Evolutionary conservation across 1,139 yeast genomes (phyloP).

Genomic region (Suhomyces guaymorum): DNA sequence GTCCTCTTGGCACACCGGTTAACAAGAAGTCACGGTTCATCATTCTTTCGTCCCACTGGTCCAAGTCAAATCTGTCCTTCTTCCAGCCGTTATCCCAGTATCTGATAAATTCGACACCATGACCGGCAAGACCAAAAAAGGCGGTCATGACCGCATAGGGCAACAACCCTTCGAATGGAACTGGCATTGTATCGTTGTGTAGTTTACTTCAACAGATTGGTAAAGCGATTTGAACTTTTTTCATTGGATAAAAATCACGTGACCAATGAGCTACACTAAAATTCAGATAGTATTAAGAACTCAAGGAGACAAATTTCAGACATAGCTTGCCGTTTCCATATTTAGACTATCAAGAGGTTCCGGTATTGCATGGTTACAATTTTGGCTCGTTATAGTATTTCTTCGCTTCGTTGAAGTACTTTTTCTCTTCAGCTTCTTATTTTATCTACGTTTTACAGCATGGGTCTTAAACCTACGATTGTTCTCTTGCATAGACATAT

Average conservation of each 20-base stretch:
- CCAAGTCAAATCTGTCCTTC: constrained; percentile 58
- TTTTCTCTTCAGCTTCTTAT: no score
- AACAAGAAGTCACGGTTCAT: constrained; percentile 72
- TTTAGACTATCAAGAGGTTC: no score
- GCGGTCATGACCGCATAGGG: constrained; percentile 66
- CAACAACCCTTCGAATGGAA: constrained; percentile 72
- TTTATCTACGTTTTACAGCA: no score
- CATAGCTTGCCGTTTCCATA: no score
- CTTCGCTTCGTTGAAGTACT: no score
- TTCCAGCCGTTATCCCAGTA: constrained; percentile 52
- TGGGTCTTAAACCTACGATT: no score
- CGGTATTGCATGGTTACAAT: no score
- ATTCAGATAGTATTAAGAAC: background rate
- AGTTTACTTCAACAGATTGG: no score
- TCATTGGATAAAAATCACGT: constrained; percentile 17
- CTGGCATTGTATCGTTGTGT: constrained; percentile 38
- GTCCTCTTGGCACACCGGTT: constrained; percentile 75
- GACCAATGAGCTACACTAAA: background rate
- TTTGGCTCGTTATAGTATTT: no score
- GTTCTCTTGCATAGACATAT: no score
- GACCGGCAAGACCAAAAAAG: constrained; percentile 51
- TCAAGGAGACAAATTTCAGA: no score
- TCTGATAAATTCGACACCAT: constrained; percentile 49
- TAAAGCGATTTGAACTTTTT: constrained; percentile 11
- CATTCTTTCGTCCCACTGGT: constrained; percentile 59